Evolutionary conservation across 169 alveolate genomes (phyloP).

Genomic region (Amoebophrya sp.): DNA sequence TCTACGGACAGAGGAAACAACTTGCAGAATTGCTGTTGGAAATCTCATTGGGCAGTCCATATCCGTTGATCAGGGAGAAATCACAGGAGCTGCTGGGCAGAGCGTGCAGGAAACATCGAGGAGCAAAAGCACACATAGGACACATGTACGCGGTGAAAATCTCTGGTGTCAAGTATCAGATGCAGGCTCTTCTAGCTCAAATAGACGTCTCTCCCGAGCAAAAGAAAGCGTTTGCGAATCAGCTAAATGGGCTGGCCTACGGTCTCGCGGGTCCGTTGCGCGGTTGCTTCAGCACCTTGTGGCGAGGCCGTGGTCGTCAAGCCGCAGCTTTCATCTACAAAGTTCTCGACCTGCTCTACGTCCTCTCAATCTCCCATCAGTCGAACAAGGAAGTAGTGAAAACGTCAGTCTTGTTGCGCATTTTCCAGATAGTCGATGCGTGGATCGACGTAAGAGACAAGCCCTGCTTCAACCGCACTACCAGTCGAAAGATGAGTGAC

Average conservation of each 20-base stretch:
- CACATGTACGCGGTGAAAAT: neutral
- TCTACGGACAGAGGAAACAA: neutral
- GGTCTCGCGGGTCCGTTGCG: neutral
- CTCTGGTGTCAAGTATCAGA: neutral
- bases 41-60: neutral
- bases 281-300: neutral
- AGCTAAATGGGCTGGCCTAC: neutral
- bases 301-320: neutral
- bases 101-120: neutral
- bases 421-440: neutral
- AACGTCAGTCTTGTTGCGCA: neutral
- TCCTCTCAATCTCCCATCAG: neutral
- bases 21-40: neutral
- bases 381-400: neutral
- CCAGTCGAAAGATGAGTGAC: no score
- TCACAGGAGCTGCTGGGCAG: neutral
- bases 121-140: neutral
- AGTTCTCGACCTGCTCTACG: neutral
- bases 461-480: neutral
- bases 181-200: neutral
- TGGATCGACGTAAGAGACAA: neutral
- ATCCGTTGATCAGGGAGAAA: neutral
- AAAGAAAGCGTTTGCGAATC: neutral
- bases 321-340: neutral
- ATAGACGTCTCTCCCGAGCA: neutral